A percentile compares a stretch with the other conserved stretches of the same genome.
phyloP scores from a whole-genome alignment of 176 grass and related monocot genomes.

The Thalia dealbata region DNA sequence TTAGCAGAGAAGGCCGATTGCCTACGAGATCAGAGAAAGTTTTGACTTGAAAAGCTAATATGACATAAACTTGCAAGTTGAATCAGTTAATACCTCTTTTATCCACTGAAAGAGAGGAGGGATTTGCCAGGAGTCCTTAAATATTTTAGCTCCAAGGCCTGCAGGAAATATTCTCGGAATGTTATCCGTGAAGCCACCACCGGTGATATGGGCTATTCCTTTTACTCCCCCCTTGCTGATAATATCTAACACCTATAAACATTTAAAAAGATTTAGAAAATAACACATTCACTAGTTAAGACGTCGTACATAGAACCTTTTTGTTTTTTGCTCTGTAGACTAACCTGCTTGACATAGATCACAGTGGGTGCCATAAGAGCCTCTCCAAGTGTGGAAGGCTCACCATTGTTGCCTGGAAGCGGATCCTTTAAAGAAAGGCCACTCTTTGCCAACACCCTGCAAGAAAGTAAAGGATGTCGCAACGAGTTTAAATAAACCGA shows the following conservation, averaged over 20 bases:
- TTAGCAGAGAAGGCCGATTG: too few relatives aligned
- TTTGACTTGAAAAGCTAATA: too few relatives aligned
- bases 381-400: constrained; percentile 61
- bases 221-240: constrained; percentile 72
- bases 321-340: background rate
- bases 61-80: background rate
- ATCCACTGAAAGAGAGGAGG: constrained; percentile 63
- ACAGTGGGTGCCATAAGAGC: constrained; percentile 91
- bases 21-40: too few relatives aligned
- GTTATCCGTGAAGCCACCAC: constrained; percentile 91
- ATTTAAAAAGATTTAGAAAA: constrained; percentile 14
- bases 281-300: background rate
- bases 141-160: constrained; percentile 9
- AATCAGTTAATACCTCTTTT: constrained; percentile 36
- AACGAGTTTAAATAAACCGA: background rate
- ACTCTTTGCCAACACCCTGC: constrained; percentile 65
- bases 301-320: background rate
- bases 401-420: constrained; percentile 49
- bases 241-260: constrained; percentile 58
- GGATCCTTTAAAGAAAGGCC: constrained; percentile 57
- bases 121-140: constrained; percentile 51
- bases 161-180: constrained; percentile 19
- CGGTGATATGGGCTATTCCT: constrained; percentile 88
- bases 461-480: background rate
- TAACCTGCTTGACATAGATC: constrained; percentile 92